Percentiles rank a stretch among this genome's conserved stretches.
These are phyloP conservation scores for Stagonosporopsis cucurbitacearum DNA, from an alignment of 2,329 filamentous ascomycete genomes.

Conservation along the genomic window DNA sequence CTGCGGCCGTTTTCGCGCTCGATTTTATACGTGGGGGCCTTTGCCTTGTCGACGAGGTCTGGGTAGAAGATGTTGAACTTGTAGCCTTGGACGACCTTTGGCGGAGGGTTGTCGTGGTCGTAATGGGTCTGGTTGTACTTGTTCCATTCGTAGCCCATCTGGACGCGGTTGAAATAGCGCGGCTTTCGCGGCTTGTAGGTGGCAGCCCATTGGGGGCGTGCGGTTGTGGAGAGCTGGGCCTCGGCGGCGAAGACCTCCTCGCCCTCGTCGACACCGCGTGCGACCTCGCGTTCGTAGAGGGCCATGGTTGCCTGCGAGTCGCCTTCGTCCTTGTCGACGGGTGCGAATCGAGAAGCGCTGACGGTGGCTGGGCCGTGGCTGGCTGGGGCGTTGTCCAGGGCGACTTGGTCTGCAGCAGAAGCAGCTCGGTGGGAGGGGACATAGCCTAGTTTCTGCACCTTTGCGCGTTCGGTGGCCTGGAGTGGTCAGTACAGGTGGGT, in stretches of 20 bases:
- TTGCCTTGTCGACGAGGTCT: constrained; percentile 91
- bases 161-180: constrained; percentile 95
- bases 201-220: constrained; percentile 78
- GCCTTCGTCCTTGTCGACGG: constrained; percentile 74
- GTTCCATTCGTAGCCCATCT: constrained; percentile 99
- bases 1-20: constrained; percentile 90
- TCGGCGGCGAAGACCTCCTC: constrained; percentile 96
- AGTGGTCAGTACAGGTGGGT: constrained; percentile 1
- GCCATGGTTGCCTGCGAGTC: constrained; percentile 87
- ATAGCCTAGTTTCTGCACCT: constrained; percentile 69
- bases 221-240: constrained; percentile 73
- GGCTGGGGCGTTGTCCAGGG: constrained; percentile 39
- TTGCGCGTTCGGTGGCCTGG: constrained; percentile 63
- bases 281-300: constrained; percentile 90
- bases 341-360: constrained; percentile 72
- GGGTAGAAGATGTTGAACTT: constrained; percentile 99
- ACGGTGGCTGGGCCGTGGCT: constrained; percentile 55
- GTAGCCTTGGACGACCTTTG: constrained; percentile 98
- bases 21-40: constrained; percentile 94
- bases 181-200: constrained; percentile 91
- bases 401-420: constrained; percentile 35
- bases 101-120: constrained; percentile 96
- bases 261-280: constrained; percentile 87
- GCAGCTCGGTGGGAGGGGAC: constrained; percentile 64
- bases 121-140: constrained; percentile 99